Conservation (phyloP, 2,329 filamentous ascomycete species). For the Fusarium compactum region DNA sequence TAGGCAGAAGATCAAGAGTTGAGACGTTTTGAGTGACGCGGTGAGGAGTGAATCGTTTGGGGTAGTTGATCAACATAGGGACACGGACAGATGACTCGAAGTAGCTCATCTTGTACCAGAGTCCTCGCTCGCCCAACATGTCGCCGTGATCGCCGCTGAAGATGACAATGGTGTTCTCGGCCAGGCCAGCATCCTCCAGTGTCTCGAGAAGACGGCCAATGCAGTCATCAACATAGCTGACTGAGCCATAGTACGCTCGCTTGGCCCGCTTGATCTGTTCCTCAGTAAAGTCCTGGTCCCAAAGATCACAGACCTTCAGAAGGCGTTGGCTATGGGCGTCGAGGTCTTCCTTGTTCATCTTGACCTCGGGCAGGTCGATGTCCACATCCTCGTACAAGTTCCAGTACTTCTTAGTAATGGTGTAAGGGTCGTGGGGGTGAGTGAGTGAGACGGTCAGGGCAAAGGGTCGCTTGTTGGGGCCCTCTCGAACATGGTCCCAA, state of each 20-base stretch:
- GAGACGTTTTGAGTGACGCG: constrained; percentile 87
- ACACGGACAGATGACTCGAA: constrained; percentile 92
- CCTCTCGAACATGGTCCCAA: constrained; percentile 89
- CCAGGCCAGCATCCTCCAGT: constrained; percentile 81
- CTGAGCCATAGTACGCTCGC: constrained; percentile 91
- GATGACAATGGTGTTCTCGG: constrained; percentile 88
- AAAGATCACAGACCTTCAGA: constrained; percentile 87
- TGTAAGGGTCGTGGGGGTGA: constrained; percentile 95
- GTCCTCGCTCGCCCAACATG: constrained; percentile 91
- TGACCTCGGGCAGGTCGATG: constrained; percentile 83
- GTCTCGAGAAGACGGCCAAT: constrained; percentile 84
- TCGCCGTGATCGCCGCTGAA: constrained; percentile 96
- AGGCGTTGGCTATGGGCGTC: constrained; percentile 90
- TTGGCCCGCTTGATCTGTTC: constrained; percentile 88
- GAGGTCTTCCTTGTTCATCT: constrained; percentile 82
- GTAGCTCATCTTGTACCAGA: constrained; percentile 99
- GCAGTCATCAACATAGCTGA: constrained; percentile 94
- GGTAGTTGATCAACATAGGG: constrained; percentile 86
- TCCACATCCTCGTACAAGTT: constrained; percentile 90
- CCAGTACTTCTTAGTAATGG: constrained; percentile 94
- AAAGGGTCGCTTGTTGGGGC: constrained; percentile 80
- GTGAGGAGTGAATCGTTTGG: constrained; percentile 78
- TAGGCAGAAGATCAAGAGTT: constrained; percentile 90
- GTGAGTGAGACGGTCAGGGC: constrained; percentile 92
- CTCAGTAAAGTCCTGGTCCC: constrained; percentile 84